phyloP scores from a whole-genome alignment of 2,329 filamentous ascomycete species.

The Fusarium sp. region DNA sequence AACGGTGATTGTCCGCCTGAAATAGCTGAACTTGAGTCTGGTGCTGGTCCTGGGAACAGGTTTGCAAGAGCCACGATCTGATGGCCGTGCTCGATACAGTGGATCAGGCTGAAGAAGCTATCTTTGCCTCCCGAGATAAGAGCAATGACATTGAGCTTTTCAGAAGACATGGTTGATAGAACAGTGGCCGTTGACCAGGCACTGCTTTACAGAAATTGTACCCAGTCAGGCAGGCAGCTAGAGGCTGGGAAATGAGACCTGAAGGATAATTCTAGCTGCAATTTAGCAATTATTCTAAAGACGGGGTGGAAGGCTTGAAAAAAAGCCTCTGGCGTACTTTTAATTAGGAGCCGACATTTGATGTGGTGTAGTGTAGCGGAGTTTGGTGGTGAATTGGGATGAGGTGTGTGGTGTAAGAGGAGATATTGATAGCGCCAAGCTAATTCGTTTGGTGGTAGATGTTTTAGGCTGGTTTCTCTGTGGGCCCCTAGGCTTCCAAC shows the following conservation, averaged over 20 bases:
- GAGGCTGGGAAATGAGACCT: slow-evolving; percentile 12
- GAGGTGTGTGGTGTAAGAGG: slow-evolving; percentile 11
- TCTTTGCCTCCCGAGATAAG: slow-evolving; percentile 97
- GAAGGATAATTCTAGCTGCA: neutral
- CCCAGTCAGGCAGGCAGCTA: slow-evolving; percentile 5
- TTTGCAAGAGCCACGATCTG: slow-evolving; percentile 89
- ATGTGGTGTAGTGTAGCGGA: slow-evolving; percentile 3
- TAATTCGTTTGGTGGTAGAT: slow-evolving; percentile 27
- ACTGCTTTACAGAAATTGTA: neutral
- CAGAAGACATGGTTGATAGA: slow-evolving; percentile 50
- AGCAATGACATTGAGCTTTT: slow-evolving; percentile 80
- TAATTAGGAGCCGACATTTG: slow-evolving; percentile 27
- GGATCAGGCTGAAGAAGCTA: slow-evolving; percentile 91
- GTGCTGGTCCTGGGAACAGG: slow-evolving; percentile 65
- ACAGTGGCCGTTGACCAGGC: neutral
- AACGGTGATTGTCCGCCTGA: slow-evolving; percentile 14
- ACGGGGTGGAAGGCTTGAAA: neutral
- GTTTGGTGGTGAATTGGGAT: neutral
- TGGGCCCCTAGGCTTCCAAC: slow-evolving; percentile 13
- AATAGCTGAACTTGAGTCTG: slow-evolving; percentile 7
- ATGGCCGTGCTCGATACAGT: slow-evolving; percentile 89
- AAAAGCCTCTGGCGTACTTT: slow-evolving; percentile 8
- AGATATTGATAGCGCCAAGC: slow-evolving; percentile 16
- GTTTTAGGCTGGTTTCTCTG: slow-evolving; percentile 23
- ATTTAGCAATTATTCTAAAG: slow-evolving; percentile 20